These are phyloP conservation scores for Salicornia ramosissima DNA, from an alignment of 148 eudicot genomes.

Conservation along the genomic window DNA sequence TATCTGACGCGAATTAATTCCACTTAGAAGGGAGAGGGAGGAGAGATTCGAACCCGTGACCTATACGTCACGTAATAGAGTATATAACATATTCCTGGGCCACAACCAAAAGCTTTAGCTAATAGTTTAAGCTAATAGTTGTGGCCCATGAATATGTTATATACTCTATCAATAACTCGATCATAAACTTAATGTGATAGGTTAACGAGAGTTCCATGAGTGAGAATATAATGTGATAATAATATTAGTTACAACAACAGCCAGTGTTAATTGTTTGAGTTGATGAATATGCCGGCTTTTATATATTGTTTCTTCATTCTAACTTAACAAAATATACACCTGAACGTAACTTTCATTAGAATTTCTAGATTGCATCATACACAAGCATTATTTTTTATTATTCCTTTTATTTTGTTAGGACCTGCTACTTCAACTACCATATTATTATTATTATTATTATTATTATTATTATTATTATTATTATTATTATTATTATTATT, in stretches of 20 bases:
- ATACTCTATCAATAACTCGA: no score
- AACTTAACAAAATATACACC: background rate
- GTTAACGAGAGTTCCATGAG: background rate
- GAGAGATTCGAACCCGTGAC: no score
- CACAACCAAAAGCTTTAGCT: no score
- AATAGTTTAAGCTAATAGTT: no score
- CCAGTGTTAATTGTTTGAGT: constrained; percentile 8
- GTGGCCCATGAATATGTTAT: no score
- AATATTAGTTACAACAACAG: constrained; percentile 11
- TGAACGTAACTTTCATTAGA: background rate
- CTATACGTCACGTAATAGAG: no score
- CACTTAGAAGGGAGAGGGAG: no score
- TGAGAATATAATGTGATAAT: constrained; percentile 8
- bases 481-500: no score
- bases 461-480: no score
- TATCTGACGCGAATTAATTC: no score
- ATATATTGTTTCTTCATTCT: background rate
- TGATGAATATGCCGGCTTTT: background rate
- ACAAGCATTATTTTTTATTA: constrained; percentile 13
- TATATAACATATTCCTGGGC: no score
- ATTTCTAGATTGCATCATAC: background rate
- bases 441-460: no score
- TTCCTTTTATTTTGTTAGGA: background rate
- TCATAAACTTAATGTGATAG: constrained; percentile 1
- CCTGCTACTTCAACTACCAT: constrained; percentile 15